Percentiles rank a stretch among this genome's conserved stretches.
These are phyloP conservation scores for Paramarasmius palmivorus DNA, from an alignment of 1,284 basidiomycete genomes.

Conservation along the genomic window DNA sequence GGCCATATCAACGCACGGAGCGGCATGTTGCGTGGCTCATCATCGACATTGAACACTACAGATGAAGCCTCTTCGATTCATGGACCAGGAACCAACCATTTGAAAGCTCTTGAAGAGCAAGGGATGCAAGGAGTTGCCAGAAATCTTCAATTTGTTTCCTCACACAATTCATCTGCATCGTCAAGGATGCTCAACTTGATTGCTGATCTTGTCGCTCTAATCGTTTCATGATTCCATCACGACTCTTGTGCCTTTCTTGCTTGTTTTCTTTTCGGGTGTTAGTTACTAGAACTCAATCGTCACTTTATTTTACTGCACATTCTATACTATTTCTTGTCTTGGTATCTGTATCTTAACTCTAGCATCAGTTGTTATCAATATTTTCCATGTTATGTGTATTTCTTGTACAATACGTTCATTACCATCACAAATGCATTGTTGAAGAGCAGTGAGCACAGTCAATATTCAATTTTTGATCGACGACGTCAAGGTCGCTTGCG, in stretches of 20 bases:
- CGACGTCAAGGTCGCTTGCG: no score
- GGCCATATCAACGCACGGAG: constrained; percentile 26
- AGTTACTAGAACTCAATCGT: background rate
- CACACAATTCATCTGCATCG: constrained; percentile 53
- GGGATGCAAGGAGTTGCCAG: constrained; percentile 71
- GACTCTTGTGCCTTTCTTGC: background rate
- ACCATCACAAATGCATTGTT: no score
- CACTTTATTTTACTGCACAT: constrained; percentile 4
- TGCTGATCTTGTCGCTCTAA: constrained; percentile 59
- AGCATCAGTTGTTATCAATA: background rate
- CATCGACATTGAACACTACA: constrained; percentile 64
- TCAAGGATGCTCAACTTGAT: constrained; percentile 73
- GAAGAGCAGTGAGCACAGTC: no score
- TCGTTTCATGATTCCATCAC: constrained; percentile 32
- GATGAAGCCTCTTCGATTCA: constrained; percentile 48
- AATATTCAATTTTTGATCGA: no score
- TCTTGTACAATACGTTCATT: no score
- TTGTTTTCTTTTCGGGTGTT: background rate
- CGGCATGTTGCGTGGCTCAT: constrained; percentile 47
- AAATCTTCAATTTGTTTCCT: constrained; percentile 66
- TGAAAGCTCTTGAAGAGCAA: constrained; percentile 64
- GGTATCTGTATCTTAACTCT: background rate
- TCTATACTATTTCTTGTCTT: constrained; percentile 1
- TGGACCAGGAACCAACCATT: constrained; percentile 44
- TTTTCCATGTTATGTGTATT: background rate